Percentiles rank a stretch among this genome's conserved stretches.
These are phyloP conservation scores for Sugiyamaella chiloensis DNA, from an alignment of 805 yeast species.

Conservation along the genomic window DNA sequence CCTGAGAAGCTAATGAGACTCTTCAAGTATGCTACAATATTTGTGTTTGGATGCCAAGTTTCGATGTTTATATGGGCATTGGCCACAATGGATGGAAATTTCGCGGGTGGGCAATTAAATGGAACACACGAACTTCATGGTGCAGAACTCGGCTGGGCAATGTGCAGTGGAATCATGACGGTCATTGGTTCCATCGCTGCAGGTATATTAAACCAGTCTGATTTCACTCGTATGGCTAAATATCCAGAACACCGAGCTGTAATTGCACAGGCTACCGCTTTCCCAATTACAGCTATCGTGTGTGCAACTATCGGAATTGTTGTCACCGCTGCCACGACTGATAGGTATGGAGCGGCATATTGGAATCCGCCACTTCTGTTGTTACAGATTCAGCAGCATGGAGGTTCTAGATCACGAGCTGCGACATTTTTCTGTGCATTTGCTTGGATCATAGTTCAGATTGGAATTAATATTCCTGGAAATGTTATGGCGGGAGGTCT, in stretches of 20 bases:
- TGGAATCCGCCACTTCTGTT: conserved; percentile 44
- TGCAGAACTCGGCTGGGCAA: conserved; percentile 34
- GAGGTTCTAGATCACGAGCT: conserved; percentile 41
- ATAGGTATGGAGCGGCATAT: conserved; percentile 32
- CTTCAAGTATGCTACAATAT: conserved; percentile 37
- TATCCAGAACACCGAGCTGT: conserved; percentile 23
- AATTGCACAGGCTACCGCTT: conserved; percentile 40
- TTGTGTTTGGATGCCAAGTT: conserved; percentile 25
- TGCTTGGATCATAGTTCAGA: neutral
- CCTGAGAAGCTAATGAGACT: conserved; percentile 33
- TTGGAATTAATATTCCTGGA: conserved; percentile 24
- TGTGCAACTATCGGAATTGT: conserved; percentile 36
- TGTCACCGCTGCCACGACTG: conserved; percentile 37
- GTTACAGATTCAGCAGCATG: conserved; percentile 39
- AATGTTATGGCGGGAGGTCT: conserved; percentile 47
- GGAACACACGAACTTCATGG: conserved; percentile 27
- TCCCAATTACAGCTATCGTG: conserved; percentile 31
- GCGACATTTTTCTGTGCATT: conserved; percentile 44
- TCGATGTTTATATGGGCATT: conserved; percentile 26
- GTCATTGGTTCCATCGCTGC: conserved; percentile 40
- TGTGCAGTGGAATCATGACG: conserved; percentile 39
- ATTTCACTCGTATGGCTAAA: conserved; percentile 40
- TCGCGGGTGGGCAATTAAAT: conserved; percentile 16
- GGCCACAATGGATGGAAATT: conserved; percentile 15
- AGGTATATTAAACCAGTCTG: conserved; percentile 41